A percentile compares a stretch with the other conserved stretches of the same genome.
Conservation (phyloP, 1,139 yeast genomes). For the Yamadazyma triangularis region DNA sequence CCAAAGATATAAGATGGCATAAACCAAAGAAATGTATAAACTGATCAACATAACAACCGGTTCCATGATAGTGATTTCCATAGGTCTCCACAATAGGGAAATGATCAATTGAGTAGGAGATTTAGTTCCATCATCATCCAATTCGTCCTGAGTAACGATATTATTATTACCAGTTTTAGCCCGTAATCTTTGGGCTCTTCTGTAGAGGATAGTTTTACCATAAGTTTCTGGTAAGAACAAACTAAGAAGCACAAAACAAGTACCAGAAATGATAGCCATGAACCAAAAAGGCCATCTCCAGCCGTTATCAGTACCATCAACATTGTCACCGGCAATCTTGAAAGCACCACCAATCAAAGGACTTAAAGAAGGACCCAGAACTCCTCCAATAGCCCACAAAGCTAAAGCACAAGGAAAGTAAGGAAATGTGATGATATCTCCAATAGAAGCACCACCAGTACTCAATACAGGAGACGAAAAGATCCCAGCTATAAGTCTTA, state of each 20-base stretch:
- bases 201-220: slow-evolving; percentile 27
- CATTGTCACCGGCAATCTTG: slow-evolving; percentile 14
- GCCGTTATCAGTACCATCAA: slow-evolving; percentile 11
- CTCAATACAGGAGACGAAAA: slow-evolving; percentile 32
- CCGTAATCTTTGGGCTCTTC: slow-evolving; percentile 35
- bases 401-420: slow-evolving; percentile 31
- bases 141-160: slow-evolving; percentile 28
- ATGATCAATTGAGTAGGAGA: slow-evolving; percentile 19
- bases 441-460: slow-evolving; percentile 32
- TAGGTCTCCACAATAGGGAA: slow-evolving; percentile 48
- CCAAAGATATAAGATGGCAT: slow-evolving; percentile 52
- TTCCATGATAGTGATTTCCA: slow-evolving; percentile 39
- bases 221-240: slow-evolving; percentile 34
- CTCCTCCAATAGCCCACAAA: slow-evolving; percentile 31
- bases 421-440: slow-evolving; percentile 22
- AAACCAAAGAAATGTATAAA: slow-evolving; percentile 49
- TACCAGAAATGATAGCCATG: slow-evolving; percentile 27
- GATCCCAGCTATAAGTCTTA: slow-evolving; percentile 29
- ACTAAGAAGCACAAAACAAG: slow-evolving; percentile 19
- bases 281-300: slow-evolving; percentile 43
- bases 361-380: slow-evolving; percentile 34
- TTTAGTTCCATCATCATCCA: slow-evolving; percentile 18
- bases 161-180: slow-evolving; percentile 28
- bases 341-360: slow-evolving; percentile 33
- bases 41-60: slow-evolving; percentile 45